Conservation (phyloP, 306 rosid genomes). For the Pterocarpus macrocarpus region DNA sequence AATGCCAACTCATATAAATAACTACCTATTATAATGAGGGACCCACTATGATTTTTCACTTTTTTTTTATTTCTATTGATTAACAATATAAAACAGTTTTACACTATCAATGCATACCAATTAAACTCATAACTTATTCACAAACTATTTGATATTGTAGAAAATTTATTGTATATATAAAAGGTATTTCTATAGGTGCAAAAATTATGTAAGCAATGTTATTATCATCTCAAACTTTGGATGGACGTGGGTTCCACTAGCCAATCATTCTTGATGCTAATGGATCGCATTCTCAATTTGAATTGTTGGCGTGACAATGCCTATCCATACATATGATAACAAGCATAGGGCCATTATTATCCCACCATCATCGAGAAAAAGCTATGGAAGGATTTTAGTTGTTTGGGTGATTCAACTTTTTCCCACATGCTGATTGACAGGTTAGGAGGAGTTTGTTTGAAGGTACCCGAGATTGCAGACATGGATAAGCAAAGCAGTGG, state of each 20-base stretch:
- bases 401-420: conserved; percentile 54
- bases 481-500: conserved; percentile 46
- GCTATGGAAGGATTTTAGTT: conserved; percentile 26
- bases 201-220: background rate
- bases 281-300: conserved; percentile 29
- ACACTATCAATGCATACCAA: too few species aligned
- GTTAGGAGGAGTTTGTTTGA: conserved; percentile 46
- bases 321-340: conserved; percentile 40
- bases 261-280: conserved; percentile 32
- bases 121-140: too few species aligned
- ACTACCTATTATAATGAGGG: too few species aligned
- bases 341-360: conserved; percentile 40
- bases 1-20: too few species aligned
- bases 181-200: too few species aligned
- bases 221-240: conserved; percentile 12
- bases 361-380: conserved; percentile 39
- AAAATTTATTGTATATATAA: too few species aligned
- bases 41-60: too few species aligned
- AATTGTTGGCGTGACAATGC: conserved; percentile 30
- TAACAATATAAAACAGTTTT: too few species aligned
- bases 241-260: conserved; percentile 42
- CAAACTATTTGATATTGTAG: too few species aligned
- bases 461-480: conserved; percentile 41
- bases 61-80: too few species aligned
- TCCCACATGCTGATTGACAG: conserved; percentile 47